Conservation (phyloP, 2,329 filamentous ascomycete genomes). For the Phialophora expanda region DNA sequence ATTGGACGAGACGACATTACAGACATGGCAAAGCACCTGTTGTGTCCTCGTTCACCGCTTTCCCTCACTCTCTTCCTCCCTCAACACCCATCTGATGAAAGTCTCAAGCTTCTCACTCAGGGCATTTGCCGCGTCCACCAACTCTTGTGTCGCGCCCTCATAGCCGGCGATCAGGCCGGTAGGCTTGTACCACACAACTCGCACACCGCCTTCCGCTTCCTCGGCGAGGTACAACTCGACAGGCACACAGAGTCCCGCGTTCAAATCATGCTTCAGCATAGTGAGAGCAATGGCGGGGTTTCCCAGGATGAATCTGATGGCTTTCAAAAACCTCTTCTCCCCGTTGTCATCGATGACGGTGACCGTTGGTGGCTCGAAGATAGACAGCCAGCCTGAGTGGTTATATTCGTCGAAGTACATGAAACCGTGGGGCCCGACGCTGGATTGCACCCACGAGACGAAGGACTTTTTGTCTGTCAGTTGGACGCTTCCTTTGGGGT, state of each 20-base stretch:
- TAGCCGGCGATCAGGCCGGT: slow-evolving; percentile 25
- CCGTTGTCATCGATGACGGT: slow-evolving; percentile 6
- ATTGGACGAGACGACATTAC: no score
- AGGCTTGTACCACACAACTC: slow-evolving; percentile 24
- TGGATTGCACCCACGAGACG: slow-evolving; percentile 11
- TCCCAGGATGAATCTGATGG: slow-evolving; percentile 25
- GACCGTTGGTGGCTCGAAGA: slow-evolving; percentile 18
- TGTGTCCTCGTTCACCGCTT: background rate
- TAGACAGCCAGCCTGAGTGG: slow-evolving; percentile 25
- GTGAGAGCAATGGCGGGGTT: slow-evolving; percentile 31
- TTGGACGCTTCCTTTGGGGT: background rate
- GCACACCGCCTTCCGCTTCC: slow-evolving; percentile 19
- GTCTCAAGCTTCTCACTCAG: slow-evolving; percentile 25
- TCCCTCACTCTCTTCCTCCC: slow-evolving; percentile 12
- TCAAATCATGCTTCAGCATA: slow-evolving; percentile 27
- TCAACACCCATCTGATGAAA: slow-evolving; percentile 23
- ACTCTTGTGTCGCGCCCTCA: slow-evolving; percentile 21
- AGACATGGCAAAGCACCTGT: background rate
- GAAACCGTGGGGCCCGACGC: slow-evolving; percentile 26
- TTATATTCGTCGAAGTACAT: slow-evolving; percentile 34
- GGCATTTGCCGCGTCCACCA: slow-evolving; percentile 23
- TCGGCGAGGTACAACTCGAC: slow-evolving; percentile 30
- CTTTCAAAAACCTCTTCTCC: slow-evolving; percentile 13
- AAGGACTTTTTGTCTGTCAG: slow-evolving; percentile 15
- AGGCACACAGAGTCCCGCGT: slow-evolving; percentile 29